These are phyloP conservation scores for Hansenula anomala DNA, from an alignment of 1,139 yeast species.

Conservation along the genomic window DNA sequence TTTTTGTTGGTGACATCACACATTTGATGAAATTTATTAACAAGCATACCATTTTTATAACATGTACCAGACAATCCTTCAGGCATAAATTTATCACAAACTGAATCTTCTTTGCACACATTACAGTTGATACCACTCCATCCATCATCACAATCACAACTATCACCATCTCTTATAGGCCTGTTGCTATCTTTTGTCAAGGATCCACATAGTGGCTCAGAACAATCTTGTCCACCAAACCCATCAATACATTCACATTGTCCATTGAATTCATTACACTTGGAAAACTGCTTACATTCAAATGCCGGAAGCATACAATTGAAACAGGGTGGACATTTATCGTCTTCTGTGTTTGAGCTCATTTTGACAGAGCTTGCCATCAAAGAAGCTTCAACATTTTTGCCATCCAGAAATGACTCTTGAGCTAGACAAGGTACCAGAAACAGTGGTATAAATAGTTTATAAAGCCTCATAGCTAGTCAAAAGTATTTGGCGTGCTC, in stretches of 20 bases:
- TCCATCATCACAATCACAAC: conserved; percentile 74
- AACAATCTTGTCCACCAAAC: conserved; percentile 90
- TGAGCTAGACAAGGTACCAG: not conserved
- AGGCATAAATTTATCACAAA: conserved; percentile 87
- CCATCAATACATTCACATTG: conserved; percentile 91
- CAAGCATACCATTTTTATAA: conserved; percentile 81
- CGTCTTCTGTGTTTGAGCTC: conserved; percentile 23
- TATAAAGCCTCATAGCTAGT: too few species aligned
- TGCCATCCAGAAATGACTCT: not conserved
- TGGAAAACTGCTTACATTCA: conserved; percentile 84
- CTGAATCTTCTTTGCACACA: conserved; percentile 62
- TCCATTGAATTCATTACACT: conserved; percentile 83
- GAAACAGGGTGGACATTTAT: conserved; percentile 79
- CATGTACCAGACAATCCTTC: conserved; percentile 86
- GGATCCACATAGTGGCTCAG: conserved; percentile 85
- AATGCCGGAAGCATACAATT: conserved; percentile 91
- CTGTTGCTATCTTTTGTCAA: conserved; percentile 63
- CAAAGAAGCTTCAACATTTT: not conserved
- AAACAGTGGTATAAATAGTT: not conserved
- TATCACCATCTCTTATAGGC: conserved; percentile 45
- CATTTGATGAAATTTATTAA: conserved; percentile 79
- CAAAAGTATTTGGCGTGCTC: too few species aligned
- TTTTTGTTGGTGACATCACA: conserved; percentile 92
- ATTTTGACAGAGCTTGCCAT: conserved; percentile 13
- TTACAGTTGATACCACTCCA: conserved; percentile 97